phyloP scores from a whole-genome alignment of 306 rosid genomes.

The Dicorynia guianensis region DNA sequence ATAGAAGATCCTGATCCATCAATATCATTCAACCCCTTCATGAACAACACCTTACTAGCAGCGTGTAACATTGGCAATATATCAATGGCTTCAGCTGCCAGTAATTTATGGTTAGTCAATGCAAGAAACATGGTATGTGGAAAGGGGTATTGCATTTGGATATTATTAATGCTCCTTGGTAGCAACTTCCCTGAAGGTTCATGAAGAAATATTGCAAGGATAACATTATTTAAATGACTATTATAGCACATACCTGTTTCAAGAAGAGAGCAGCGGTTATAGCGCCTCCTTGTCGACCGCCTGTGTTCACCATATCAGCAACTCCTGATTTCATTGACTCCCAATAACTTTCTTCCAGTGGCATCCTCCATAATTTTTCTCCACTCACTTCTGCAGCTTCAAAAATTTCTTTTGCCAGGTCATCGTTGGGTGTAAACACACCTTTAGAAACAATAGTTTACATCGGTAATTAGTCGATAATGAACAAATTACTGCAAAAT shows the following conservation, averaged over 20 bases:
- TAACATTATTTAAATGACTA: background rate
- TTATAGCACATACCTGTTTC: slow-evolving; percentile 70
- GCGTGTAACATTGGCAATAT: background rate
- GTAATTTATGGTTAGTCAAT: background rate
- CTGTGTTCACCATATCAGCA: slow-evolving; percentile 96
- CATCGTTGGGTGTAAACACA: slow-evolving; percentile 93
- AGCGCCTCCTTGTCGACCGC: slow-evolving; percentile 88
- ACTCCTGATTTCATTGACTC: slow-evolving; percentile 94
- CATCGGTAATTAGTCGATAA: slow-evolving; percentile 26
- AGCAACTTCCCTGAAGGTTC: slow-evolving; percentile 14
- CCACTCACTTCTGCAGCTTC: slow-evolving; percentile 87
- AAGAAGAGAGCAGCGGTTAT: slow-evolving; percentile 94
- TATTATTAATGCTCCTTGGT: background rate
- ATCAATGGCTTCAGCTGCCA: no score
- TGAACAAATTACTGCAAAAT: background rate
- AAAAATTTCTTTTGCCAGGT: slow-evolving; percentile 83
- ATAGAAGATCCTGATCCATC: background rate
- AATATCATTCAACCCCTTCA: background rate
- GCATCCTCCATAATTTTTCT: slow-evolving; percentile 97
- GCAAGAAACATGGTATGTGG: background rate
- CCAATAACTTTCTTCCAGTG: slow-evolving; percentile 98
- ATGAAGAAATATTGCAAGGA: background rate
- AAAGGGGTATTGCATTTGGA: slow-evolving; percentile 11
- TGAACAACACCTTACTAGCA: slow-evolving; percentile 4
- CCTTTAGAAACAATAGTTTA: slow-evolving; percentile 57